phyloP scores from a whole-genome alignment of 768 basidiomycete genomes.

The Auricularia sp. region DNA sequence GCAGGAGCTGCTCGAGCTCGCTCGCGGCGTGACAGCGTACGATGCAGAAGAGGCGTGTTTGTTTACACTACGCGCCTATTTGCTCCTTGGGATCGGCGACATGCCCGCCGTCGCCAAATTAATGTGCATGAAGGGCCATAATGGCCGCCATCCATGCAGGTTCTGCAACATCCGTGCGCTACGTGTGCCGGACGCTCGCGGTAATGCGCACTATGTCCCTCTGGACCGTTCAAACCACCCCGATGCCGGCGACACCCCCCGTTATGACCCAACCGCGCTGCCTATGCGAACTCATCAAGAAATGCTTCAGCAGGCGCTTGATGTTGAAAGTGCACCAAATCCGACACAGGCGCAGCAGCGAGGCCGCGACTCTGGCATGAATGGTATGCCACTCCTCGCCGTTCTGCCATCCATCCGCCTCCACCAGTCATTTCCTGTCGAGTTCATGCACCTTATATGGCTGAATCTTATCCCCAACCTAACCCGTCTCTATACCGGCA shows the following conservation, averaged over 20 bases:
- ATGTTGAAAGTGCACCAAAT: slow-evolving; percentile 6
- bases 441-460: slow-evolving; percentile 21
- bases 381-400: slow-evolving; percentile 8
- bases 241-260: neutral
- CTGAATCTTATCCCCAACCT: slow-evolving; percentile 17
- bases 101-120: slow-evolving; percentile 22
- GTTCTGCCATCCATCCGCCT: slow-evolving; percentile 7
- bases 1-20: slow-evolving; percentile 26
- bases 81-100: slow-evolving; percentile 22
- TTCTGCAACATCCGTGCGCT: slow-evolving; percentile 27
- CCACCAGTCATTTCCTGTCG: slow-evolving; percentile 17
- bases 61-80: slow-evolving; percentile 23
- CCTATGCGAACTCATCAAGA: slow-evolving; percentile 15
- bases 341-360: slow-evolving; percentile 4
- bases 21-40: slow-evolving; percentile 25
- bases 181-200: slow-evolving; percentile 7
- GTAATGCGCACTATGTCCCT: slow-evolving; percentile 3
- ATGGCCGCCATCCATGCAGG: slow-evolving; percentile 26
- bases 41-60: slow-evolving; percentile 15
- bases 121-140: slow-evolving; percentile 35
- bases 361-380: slow-evolving; percentile 13
- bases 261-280: slow-evolving; percentile 9
- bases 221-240: slow-evolving; percentile 1
- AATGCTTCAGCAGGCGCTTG: neutral
- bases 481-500: slow-evolving; percentile 14